phyloP scores from a whole-genome alignment of 345 rosid genomes.

The Limnanthes douglasii region DNA sequence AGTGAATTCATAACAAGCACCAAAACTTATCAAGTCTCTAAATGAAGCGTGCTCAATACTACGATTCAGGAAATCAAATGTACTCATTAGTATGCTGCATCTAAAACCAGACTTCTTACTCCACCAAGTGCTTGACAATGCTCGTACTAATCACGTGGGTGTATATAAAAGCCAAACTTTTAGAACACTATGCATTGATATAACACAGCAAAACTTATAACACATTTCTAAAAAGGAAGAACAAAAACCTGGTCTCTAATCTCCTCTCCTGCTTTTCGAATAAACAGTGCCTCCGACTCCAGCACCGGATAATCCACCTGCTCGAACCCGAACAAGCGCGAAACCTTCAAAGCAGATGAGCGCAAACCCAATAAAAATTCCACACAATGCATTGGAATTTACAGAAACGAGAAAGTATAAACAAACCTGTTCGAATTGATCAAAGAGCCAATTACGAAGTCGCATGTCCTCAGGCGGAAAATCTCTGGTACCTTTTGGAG shows the following conservation, averaged over 20 bases:
- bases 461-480: constrained; percentile 94
- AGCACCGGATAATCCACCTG: constrained; percentile 86
- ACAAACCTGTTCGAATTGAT: constrained; percentile 67
- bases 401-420: not conserved
- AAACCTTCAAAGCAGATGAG: constrained; percentile 25
- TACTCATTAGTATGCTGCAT: no score
- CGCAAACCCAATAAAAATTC: not conserved
- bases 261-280: constrained; percentile 94
- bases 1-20: no score
- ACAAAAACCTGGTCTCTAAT: constrained; percentile 67
- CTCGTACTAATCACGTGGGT: no score
- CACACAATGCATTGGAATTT: not conserved
- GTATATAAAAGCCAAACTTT: no score
- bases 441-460: constrained; percentile 80
- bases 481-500: constrained; percentile 90
- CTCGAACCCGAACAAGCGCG: constrained; percentile 63
- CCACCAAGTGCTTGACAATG: no score
- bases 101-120: no score
- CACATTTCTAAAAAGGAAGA: not conserved
- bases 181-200: not conserved
- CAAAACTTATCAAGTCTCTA: no score
- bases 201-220: not conserved
- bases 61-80: no score
- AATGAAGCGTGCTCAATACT: no score
- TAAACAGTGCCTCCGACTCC: constrained; percentile 75